Base-by-base conservation (phyloP, 371 early-diverging fungal species). In the Mucor plumbeus region DNA sequence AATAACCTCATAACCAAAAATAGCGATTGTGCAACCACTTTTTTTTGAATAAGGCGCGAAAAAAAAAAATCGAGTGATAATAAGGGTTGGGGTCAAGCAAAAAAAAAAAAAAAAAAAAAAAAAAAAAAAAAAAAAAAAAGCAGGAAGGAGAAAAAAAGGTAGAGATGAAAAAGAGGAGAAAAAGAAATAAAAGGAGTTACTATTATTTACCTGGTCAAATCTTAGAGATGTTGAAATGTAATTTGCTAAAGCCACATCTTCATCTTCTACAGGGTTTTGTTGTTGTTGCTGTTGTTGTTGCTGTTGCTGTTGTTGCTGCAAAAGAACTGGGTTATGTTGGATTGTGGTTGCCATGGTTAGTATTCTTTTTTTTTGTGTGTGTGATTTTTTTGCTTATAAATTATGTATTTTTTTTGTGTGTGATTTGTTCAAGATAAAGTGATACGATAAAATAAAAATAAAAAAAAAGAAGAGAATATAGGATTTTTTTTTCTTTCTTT, bases 171-270 rank as follows among this genome's bases (percentile, higher is more conserved):
- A 17, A 36, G 54, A 40, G 7, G 44, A 26, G 26, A 26, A 26
- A 26, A 26, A 26, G 26, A 26, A 44, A 7, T 8, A n/a, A 15
- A 44, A 44, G 44, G 44, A 44, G 44, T 44, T 44, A 44, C n/a
- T 44, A 17, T 8, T 44, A 33, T 56, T 72, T 72, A 67, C 72
- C 72, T 72, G 72, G 61, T 72, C 61, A 44, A 72, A 60, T 64
- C 61, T 67, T 14, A 70, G 55, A 47, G 69, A 64, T 33, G 43
- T 54, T 11, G 74, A 64, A 31, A 74, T 34, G 50, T 64, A 70
- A 44, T 60, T 74, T 60, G 74, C 67, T 34, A 74, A 61, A 39
- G 66, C 70, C 61, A 74, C 57, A 58, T 72, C 68, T 54, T 74
- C 74, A 53, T 74, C 74, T 50, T 70, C 65, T 41, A 39, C 36